Conservation (phyloP, 257 asterid species). For the Cinchona pubescens region DNA sequence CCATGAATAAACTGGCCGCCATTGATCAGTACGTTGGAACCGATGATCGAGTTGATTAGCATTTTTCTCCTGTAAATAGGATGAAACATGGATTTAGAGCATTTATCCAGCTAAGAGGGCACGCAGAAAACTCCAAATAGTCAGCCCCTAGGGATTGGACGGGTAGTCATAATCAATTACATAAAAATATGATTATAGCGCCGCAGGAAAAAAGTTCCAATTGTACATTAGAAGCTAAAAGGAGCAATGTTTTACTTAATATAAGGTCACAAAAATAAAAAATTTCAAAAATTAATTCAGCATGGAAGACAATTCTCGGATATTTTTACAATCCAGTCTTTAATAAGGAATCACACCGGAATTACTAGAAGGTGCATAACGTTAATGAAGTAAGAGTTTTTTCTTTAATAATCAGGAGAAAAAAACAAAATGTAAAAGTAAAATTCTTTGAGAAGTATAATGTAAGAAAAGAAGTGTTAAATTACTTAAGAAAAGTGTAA, state of each 20-base stretch:
- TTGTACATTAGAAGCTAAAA: background rate
- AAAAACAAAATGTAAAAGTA: too few relatives aligned
- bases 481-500: too few relatives aligned
- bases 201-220: background rate
- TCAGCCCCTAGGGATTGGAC: background rate
- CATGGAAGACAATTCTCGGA: background rate
- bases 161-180: background rate
- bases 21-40: conserved; percentile 95
- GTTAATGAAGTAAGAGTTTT: too few relatives aligned
- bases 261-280: background rate
- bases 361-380: too few relatives aligned
- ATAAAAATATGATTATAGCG: background rate
- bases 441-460: too few relatives aligned
- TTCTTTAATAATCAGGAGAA: too few relatives aligned
- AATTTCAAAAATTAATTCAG: background rate
- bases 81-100: background rate
- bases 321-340: too few relatives aligned
- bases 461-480: too few relatives aligned
- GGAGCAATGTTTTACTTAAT: background rate
- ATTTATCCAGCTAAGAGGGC: background rate
- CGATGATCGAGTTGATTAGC: conserved; percentile 55
- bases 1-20: conserved; percentile 94
- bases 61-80: conserved; percentile 29
- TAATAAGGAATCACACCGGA: too few relatives aligned
- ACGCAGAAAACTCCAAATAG: background rate